phyloP scores from a whole-genome alignment of 345 rosid genomes.

The Citropsis articulata region DNA sequence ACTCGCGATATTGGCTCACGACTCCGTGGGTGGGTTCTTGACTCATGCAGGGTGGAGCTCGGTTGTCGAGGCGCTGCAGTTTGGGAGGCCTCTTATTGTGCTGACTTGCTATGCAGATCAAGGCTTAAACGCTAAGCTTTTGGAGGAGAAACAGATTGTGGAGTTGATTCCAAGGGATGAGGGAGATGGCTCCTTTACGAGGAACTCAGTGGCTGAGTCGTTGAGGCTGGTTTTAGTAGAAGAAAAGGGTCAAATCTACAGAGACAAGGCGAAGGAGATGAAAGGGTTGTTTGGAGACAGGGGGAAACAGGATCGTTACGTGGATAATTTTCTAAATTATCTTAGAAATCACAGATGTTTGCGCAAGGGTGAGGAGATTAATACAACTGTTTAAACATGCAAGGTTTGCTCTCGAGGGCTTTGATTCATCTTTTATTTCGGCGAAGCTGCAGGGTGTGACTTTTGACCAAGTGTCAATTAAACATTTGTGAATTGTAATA shows the following conservation, averaged over 20 bases:
- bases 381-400: no score
- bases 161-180: constrained; percentile 15
- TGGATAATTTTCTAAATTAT: constrained; percentile 16
- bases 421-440: no score
- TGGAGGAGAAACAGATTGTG: constrained; percentile 19
- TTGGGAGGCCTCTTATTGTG: constrained; percentile 4
- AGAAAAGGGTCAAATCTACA: constrained; percentile 27
- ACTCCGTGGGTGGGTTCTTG: constrained; percentile 36
- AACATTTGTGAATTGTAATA: no score
- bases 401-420: no score
- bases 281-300: constrained; percentile 12
- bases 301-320: constrained; percentile 13
- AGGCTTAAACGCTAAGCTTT: constrained; percentile 25
- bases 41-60: constrained; percentile 38
- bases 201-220: constrained; percentile 21
- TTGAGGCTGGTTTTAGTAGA: constrained; percentile 15
- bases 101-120: constrained; percentile 26
- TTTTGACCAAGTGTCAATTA: no score
- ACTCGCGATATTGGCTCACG: constrained; percentile 29
- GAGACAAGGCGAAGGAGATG: constrained; percentile 19
- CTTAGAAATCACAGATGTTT: not conserved
- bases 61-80: constrained; percentile 26
- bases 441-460: no score
- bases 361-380: no score
- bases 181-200: constrained; percentile 20